These are phyloP conservation scores for Starmerella riodocensis DNA, from an alignment of 805 yeast genomes.

Conservation along the genomic window DNA sequence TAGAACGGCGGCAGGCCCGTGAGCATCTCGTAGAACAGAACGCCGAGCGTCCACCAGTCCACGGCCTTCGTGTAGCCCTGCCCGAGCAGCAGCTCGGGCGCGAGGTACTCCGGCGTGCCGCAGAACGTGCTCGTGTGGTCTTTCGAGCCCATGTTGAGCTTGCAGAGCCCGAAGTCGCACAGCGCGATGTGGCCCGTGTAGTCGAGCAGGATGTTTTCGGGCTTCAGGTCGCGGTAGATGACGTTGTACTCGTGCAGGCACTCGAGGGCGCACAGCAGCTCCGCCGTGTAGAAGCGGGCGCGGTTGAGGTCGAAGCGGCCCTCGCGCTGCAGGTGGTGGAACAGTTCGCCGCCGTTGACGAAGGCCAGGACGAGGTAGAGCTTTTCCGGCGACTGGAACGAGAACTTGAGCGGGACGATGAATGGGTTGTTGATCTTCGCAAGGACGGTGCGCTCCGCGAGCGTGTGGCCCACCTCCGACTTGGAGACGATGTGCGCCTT, in stretches of 20 bases:
- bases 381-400: slow-evolving; percentile 95
- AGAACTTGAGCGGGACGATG: slow-evolving; percentile 89
- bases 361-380: slow-evolving; percentile 80
- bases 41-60: slow-evolving; percentile 98
- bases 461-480: slow-evolving; percentile 88
- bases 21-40: slow-evolving; percentile 84
- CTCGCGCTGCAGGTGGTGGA: slow-evolving; percentile 83
- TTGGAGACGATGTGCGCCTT: slow-evolving; percentile 89
- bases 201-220: slow-evolving; percentile 86
- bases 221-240: slow-evolving; percentile 89
- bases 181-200: slow-evolving; percentile 96
- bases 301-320: slow-evolving; percentile 81
- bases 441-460: slow-evolving; percentile 90
- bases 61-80: slow-evolving; percentile 92
- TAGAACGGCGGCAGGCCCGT: slow-evolving; percentile 96
- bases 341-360: slow-evolving; percentile 93
- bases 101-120: slow-evolving; percentile 95
- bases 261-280: slow-evolving; percentile 82
- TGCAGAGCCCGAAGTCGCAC: slow-evolving; percentile 95
- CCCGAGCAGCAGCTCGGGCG: slow-evolving; percentile 83
- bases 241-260: slow-evolving; percentile 82
- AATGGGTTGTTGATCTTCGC: slow-evolving; percentile 90
- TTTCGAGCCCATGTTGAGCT: slow-evolving; percentile 80
- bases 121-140: slow-evolving; percentile 86
- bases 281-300: slow-evolving; percentile 88